Evolutionary conservation across 1,284 basidiomycete species (phyloP).

Genomic region (Stygiomarasmius scandens): DNA sequence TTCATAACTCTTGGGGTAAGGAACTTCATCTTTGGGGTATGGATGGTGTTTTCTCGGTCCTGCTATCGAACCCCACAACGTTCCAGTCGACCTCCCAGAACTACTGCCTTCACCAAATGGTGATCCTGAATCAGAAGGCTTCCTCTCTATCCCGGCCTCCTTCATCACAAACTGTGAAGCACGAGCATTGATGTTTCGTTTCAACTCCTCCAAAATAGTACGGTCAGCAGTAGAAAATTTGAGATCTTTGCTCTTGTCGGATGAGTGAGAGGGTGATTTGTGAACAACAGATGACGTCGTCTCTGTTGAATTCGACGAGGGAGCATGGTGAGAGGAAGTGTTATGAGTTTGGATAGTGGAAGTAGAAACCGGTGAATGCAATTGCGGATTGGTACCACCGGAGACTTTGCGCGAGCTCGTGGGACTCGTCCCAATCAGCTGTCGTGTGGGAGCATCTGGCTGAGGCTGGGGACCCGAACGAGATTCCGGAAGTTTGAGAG

Average conservation of each 20-base stretch:
- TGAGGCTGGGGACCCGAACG: not conserved
- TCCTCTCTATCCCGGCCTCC: slow-evolving; percentile 31
- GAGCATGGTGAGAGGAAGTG: not conserved
- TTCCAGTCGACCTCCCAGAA: slow-evolving; percentile 3
- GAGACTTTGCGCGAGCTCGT: slow-evolving; percentile 2
- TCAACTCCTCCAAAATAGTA: slow-evolving; percentile 57
- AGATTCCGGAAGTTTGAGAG: not conserved
- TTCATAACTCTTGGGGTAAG: slow-evolving; percentile 69
- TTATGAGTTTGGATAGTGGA: not conserved
- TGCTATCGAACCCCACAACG: slow-evolving; percentile 25
- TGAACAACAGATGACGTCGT: not conserved
- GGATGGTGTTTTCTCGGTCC: slow-evolving; percentile 58
- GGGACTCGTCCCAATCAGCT: not conserved
- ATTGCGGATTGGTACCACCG: not conserved
- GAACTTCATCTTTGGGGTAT: slow-evolving; percentile 49
- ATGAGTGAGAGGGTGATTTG: slow-evolving; percentile 8
- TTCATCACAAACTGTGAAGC: slow-evolving; percentile 58
- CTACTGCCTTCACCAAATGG: not conserved
- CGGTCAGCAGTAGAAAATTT: slow-evolving; percentile 62
- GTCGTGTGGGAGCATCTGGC: not conserved
- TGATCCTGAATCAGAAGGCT: slow-evolving; percentile 16
- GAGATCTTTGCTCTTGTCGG: slow-evolving; percentile 11
- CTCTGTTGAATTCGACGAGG: not conserved
- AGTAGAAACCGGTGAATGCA: not conserved
- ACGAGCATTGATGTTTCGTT: slow-evolving; percentile 50